phyloP scores from a whole-genome alignment of 495 filamentous ascomycete species.

The Penicillium steckii region DNA sequence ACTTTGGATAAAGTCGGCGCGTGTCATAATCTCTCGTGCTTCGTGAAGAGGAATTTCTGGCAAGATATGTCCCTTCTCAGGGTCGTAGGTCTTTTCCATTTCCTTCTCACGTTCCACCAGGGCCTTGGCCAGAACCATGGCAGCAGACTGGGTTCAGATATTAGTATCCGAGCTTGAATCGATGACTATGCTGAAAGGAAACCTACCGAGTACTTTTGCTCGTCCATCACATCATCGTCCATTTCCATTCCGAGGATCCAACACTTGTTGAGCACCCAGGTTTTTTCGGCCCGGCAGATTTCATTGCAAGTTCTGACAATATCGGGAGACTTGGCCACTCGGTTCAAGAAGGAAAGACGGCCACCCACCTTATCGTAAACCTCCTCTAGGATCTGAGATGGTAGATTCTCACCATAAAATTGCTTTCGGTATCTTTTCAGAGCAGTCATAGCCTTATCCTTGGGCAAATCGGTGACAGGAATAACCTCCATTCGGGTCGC shows the following conservation, averaged over 20 bases:
- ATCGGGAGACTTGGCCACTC: slow-evolving; percentile 76
- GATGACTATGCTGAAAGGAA: background rate
- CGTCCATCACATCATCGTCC: slow-evolving; percentile 99
- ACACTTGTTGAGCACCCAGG: slow-evolving; percentile 93
- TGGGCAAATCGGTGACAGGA: slow-evolving; percentile 76
- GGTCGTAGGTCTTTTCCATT: slow-evolving; percentile 61
- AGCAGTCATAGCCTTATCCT: slow-evolving; percentile 69
- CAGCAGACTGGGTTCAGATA: slow-evolving; percentile 61
- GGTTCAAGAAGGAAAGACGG: slow-evolving; percentile 78
- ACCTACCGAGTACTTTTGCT: slow-evolving; percentile 89
- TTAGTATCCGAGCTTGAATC: slow-evolving; percentile 5
- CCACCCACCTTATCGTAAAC: slow-evolving; percentile 86
- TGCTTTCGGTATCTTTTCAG: slow-evolving; percentile 70
- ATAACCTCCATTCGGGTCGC: slow-evolving; percentile 91
- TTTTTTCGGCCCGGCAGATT: slow-evolving; percentile 81
- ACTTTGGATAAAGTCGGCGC: slow-evolving; percentile 87
- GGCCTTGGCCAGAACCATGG: slow-evolving; percentile 89
- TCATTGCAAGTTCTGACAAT: slow-evolving; percentile 74
- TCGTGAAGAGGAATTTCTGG: slow-evolving; percentile 81
- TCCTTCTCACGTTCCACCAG: slow-evolving; percentile 79
- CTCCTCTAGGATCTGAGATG: slow-evolving; percentile 58
- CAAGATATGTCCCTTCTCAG: slow-evolving; percentile 68
- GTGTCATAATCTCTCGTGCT: slow-evolving; percentile 89
- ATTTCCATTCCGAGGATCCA: slow-evolving; percentile 90
- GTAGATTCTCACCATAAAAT: slow-evolving; percentile 60